Percentiles rank a stretch among this genome's conserved stretches.
phyloP scores from a whole-genome alignment of 768 basidiomycete species.

The Rhodocollybia butyracea region DNA sequence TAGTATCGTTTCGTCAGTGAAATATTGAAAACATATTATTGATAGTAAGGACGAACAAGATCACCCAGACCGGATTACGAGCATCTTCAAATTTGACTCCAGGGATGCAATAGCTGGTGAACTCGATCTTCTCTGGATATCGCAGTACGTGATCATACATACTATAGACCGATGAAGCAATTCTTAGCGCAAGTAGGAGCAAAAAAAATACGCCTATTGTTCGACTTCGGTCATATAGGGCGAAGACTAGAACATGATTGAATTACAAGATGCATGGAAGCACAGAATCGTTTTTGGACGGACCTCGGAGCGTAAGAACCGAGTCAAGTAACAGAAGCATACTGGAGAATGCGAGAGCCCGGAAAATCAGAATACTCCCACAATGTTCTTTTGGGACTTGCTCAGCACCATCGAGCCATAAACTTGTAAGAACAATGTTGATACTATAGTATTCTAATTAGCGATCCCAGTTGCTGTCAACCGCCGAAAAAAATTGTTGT shows the following conservation, averaged over 20 bases:
- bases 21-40: not conserved
- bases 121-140: not conserved
- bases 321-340: no score
- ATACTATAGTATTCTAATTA: no score
- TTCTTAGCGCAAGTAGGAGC: not conserved
- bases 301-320: no score
- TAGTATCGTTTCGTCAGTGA: not conserved
- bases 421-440: no score
- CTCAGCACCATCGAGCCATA: no score
- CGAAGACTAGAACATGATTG: not conserved
- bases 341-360: no score
- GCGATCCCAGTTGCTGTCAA: no score
- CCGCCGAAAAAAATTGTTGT: no score
- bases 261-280: no score
- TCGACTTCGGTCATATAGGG: not conserved
- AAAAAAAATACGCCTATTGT: not conserved
- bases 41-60: not conserved
- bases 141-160: not conserved
- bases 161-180: not conserved
- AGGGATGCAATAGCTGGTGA: not conserved
- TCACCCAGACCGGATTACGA: not conserved
- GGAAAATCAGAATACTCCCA: no score
- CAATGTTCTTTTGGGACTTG: no score
- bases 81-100: not conserved
- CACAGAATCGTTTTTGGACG: no score